Evolutionary conservation across 805 yeast species (phyloP).

Genomic region (Blastobotrys terrestris): DNA sequence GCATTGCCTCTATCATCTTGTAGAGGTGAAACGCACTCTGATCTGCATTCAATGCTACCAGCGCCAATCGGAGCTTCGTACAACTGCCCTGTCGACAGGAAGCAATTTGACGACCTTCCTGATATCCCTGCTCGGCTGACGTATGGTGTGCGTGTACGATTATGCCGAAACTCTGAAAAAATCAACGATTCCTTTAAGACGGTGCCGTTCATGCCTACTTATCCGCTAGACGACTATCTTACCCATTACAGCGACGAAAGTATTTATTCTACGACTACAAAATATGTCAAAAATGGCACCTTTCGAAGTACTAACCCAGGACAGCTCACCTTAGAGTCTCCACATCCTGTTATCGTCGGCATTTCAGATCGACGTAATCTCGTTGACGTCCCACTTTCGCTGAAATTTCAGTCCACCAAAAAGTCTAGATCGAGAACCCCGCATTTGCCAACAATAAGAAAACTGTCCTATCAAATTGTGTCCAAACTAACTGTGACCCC

Average conservation of each 20-base stretch:
- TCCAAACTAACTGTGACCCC: neutral
- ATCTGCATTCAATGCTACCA: neutral
- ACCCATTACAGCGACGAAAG: neutral
- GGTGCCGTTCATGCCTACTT: neutral
- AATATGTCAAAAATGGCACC: neutral
- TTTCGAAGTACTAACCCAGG: neutral
- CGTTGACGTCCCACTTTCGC: neutral
- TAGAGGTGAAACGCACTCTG: neutral
- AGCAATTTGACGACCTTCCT: neutral
- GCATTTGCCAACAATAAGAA: neutral
- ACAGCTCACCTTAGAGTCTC: neutral
- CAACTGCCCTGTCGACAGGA: neutral
- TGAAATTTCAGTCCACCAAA: neutral
- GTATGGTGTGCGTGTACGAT: neutral
- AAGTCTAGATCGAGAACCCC: neutral
- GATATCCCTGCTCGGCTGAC: neutral
- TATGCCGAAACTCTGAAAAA: neutral
- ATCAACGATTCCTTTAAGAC: neutral
- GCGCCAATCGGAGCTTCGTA: neutral
- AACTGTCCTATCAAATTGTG: neutral
- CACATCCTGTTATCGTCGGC: neutral
- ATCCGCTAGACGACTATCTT: neutral
- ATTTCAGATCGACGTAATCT: neutral
- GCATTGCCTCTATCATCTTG: neutral
- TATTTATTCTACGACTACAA: neutral